Base-by-base conservation (phyloP, 768 basidiomycete species). In the Phylloporus arenicola region DNA sequence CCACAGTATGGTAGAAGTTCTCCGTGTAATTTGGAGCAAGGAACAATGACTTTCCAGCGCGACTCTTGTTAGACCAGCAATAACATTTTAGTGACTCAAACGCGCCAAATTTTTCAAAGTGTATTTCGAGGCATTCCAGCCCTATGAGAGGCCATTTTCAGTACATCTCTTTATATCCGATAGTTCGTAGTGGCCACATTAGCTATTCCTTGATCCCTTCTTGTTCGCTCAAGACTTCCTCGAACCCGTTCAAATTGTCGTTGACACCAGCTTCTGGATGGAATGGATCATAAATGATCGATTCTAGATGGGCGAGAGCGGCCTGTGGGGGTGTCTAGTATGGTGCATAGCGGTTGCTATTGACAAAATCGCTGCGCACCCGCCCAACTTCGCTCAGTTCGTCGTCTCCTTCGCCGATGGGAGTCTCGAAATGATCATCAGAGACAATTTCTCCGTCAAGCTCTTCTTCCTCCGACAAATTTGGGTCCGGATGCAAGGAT, bases 281-380 rank as follows among this genome's bases (percentile, higher is more conserved):
- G 55, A 59, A 61, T 9, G 77, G 75, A 69, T 90, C 71, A 64
- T 81, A 68, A 50, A 90, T 86, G 71, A 92, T 88, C 46, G 83
- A 86, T 64, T 92, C 89, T 52, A 92, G 76, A 69, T 92, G 80
- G 14, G 77, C 83, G 51, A 92, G 82, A 20, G 89, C 86, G 43
- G 86, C 90, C 89, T 92, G 72, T 57, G 45, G 44, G 44, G 45
- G 60, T 61, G 69, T 79, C 86, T 87, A 94, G 81, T 94, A 94
- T 60, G 92, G 92, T 51, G 80, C 74, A 71, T 75, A 92, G 70
- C 91, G 86, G 64, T 70, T 77, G 75, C 84, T 70, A 74, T 83
- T 83, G 71, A 78, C 62, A 68, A 87, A 87, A 87, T 87, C 80
- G 68, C 84, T 88, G 86, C 92, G 88, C 84, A 92, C 89, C 86